Base-by-base conservation (phyloP, 1,284 basidiomycete species). In the Cystobasidiaceae sp. region DNA sequence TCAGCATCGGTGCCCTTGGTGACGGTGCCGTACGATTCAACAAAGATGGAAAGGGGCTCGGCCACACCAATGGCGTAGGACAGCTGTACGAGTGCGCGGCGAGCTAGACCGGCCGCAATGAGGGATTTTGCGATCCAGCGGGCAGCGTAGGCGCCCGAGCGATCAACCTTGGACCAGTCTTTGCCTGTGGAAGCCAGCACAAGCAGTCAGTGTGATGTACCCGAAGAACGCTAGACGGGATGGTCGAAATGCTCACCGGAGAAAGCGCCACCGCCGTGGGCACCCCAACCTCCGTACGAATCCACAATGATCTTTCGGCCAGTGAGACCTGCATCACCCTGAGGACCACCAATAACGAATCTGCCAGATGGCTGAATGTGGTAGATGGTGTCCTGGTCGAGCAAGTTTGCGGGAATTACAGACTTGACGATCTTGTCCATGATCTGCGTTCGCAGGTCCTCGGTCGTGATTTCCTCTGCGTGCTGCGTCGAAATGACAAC, bases 31-130 rank as follows among this genome's bases (percentile, higher is more conserved):
- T 99, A 68, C 25, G 92, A 87, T 79, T 98, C 96, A 72, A 98
- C 94, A 77, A 88, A 94, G 81, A 99, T 87, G 46, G 93, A 97
- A 70, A 99, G 80, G 33, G 96, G 94, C 82, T 98, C 92, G 54
- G 96, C 93, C 72, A 98, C 96, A 85, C 96, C 96, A 71, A 99
- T 99, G 72, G 96, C 96, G 78, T 98, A 99, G 6, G 96, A 98
- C 71, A 98, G 86, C 81, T 99, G 96, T 58, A 99, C 96, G 65
- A 98, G 86, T 64, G 78, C 82, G 70, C 96, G 92, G 72, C 91
- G 90, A 69, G 94, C 92, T 70, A 98, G 90, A 72, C 91, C 91
- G 74, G 86, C 90, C 72, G 86, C 85, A 67, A 97, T 87, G 69
- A 98, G 82, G 43, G 96, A 97, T 82, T 98, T 98, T 80, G 94